Evolutionary conservation across 805 yeast genomes (phyloP).

Genomic region (Ogataea ramenticola): DNA sequence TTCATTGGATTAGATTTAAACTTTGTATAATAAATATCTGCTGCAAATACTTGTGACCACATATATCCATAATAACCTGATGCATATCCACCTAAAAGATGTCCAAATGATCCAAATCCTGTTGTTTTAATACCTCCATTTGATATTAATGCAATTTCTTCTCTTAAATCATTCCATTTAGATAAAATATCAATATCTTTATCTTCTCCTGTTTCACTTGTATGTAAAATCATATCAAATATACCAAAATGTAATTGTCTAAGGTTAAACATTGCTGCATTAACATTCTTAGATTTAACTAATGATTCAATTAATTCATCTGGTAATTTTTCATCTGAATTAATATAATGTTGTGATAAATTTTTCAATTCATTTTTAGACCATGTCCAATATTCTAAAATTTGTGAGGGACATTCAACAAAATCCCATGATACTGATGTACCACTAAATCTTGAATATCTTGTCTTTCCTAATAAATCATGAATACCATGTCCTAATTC

Average conservation of each 20-base stretch:
- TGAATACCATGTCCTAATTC: constrained; percentile 90
- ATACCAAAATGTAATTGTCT: constrained; percentile 76
- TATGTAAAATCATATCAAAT: constrained; percentile 70
- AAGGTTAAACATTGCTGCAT: constrained; percentile 62
- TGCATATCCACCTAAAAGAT: constrained; percentile 78
- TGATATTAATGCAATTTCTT: constrained; percentile 51
- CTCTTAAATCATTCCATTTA: constrained; percentile 61
- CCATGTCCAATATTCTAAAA: constrained; percentile 90
- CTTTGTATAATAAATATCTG: constrained; percentile 69
- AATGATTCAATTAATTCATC: constrained; percentile 52
- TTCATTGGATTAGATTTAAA: constrained; percentile 66
- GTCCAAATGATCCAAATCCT: constrained; percentile 75
- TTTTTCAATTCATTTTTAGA: constrained; percentile 47
- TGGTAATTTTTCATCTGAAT: constrained; percentile 48
- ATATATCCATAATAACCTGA: constrained; percentile 83
- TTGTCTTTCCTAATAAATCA: constrained; percentile 60
- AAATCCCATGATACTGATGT: constrained; percentile 77
- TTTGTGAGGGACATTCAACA: constrained; percentile 88
- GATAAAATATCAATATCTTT: constrained; percentile 44
- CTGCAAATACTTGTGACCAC: constrained; percentile 81
- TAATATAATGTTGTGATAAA: constrained; percentile 58
- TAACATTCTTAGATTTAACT: constrained; percentile 63
- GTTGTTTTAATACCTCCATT: constrained; percentile 49
- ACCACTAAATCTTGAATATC: constrained; percentile 64
- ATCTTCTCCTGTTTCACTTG: constrained; percentile 33